Conservation (phyloP, 192 early-diverging fungal genomes). For the Haplosporangium gracile region DNA sequence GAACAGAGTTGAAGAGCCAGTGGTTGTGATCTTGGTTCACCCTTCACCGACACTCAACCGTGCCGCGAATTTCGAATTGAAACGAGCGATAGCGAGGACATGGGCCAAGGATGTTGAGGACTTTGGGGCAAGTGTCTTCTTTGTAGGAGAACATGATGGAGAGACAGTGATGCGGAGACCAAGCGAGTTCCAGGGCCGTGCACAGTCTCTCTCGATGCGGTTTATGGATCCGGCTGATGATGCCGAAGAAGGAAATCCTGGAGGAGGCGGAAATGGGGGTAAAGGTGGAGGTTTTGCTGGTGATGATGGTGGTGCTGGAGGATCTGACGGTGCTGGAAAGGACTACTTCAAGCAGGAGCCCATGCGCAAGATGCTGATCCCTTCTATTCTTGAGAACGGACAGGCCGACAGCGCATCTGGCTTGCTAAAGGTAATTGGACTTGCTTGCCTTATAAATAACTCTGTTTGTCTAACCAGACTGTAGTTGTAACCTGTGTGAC, state of each 20-base stretch:
- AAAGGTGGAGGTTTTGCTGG: neutral
- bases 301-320: constrained; percentile 1
- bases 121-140: constrained; percentile 40
- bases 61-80: constrained; percentile 43
- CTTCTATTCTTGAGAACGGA: constrained; percentile 46
- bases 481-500: neutral
- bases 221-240: constrained; percentile 9
- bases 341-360: constrained; percentile 33
- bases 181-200: constrained; percentile 40
- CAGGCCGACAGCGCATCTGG: constrained; percentile 41
- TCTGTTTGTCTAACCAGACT: neutral
- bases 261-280: neutral
- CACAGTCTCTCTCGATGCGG: constrained; percentile 29
- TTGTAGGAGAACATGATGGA: constrained; percentile 52
- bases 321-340: neutral
- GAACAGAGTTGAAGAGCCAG: constrained; percentile 34
- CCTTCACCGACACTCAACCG: constrained; percentile 41
- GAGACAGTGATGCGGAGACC: constrained; percentile 49
- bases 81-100: constrained; percentile 44
- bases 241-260: neutral
- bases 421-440: constrained; percentile 33
- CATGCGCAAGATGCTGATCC: constrained; percentile 54
- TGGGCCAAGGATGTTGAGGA: constrained; percentile 55
- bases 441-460: neutral
- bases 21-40: constrained; percentile 45